These are phyloP conservation scores for Agrocybe praecox DNA, from an alignment of 768 basidiomycete genomes.

Conservation along the genomic window DNA sequence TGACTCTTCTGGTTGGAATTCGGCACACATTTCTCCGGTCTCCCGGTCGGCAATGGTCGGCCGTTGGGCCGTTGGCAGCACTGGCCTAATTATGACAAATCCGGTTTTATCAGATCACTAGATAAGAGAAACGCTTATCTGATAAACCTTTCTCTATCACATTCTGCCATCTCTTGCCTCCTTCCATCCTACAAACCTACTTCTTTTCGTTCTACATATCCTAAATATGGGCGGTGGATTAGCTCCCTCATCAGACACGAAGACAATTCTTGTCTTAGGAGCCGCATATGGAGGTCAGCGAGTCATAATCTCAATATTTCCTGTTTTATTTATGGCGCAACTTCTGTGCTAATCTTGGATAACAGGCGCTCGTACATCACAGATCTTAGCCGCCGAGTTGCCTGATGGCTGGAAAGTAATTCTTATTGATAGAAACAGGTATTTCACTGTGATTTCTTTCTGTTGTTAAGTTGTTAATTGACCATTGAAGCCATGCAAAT, in stretches of 20 bases:
- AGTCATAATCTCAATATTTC: not conserved
- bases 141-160: constrained; percentile 17
- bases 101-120: not conserved
- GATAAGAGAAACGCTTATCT: constrained; percentile 19
- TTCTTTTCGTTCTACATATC: too few relatives aligned
- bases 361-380: constrained; percentile 51
- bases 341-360: not conserved
- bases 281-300: constrained; percentile 55
- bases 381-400: constrained; percentile 47
- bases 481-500: constrained; percentile 44
- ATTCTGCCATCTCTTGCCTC: not conserved
- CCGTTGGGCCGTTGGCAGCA: too few relatives aligned
- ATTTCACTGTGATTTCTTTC: constrained; percentile 20
- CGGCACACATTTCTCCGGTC: too few relatives aligned
- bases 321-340: not conserved
- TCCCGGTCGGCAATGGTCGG: too few relatives aligned
- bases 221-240: constrained; percentile 23
- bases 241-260: constrained; percentile 19
- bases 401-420: constrained; percentile 58
- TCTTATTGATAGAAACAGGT: constrained; percentile 63
- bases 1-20: too few relatives aligned
- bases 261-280: constrained; percentile 56
- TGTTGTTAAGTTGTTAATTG: not conserved
- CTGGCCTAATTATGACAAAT: not conserved
- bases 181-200: too few relatives aligned